Conservation (phyloP, 495 filamentous ascomycete genomes). For the Hypoxylon perforatum region DNA sequence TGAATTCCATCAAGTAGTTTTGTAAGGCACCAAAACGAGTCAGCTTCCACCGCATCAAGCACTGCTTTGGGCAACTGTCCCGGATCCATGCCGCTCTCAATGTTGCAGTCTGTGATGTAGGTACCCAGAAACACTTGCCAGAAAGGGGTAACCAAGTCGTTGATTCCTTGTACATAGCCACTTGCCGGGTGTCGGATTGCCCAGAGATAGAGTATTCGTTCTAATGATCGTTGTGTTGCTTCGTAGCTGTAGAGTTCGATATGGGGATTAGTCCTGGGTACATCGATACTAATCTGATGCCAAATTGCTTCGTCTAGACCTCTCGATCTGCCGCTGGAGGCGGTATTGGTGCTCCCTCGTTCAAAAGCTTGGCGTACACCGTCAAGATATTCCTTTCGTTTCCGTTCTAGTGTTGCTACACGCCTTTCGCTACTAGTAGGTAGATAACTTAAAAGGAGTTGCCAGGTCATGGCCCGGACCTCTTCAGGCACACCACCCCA, state of each 20-base stretch:
- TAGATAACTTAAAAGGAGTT: constrained; percentile 92
- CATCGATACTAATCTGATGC: constrained; percentile 99
- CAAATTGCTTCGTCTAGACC: constrained; percentile 95
- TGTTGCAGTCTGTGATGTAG: constrained; percentile 92
- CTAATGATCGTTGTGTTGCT: constrained; percentile 91
- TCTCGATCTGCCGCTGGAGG: constrained; percentile 64
- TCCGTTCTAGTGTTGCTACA: constrained; percentile 89
- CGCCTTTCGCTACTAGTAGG: constrained; percentile 93
- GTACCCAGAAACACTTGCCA: constrained; percentile 96
- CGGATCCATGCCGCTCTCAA: constrained; percentile 95
- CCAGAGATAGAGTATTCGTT: constrained; percentile 97
- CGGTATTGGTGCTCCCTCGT: constrained; percentile 59
- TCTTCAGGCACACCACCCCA: constrained; percentile 96
- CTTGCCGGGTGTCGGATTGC: constrained; percentile 96
- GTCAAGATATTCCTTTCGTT: constrained; percentile 96
- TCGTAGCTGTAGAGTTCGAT: constrained; percentile 94
- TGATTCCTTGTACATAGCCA: constrained; percentile 98
- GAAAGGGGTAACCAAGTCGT: constrained; percentile 96
- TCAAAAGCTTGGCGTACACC: constrained; percentile 96
- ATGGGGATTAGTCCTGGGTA: constrained; percentile 96
- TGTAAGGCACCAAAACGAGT: constrained; percentile 97
- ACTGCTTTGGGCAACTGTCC: constrained; percentile 91
- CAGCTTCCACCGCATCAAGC: constrained; percentile 95
- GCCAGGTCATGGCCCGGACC: constrained; percentile 98
- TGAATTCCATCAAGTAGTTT: constrained; percentile 97